Percentiles rank a stretch among this genome's conserved stretches.
Evolutionary conservation across 2,329 filamentous ascomycete genomes (phyloP).

Genomic region (Camillea tinctor): DNA sequence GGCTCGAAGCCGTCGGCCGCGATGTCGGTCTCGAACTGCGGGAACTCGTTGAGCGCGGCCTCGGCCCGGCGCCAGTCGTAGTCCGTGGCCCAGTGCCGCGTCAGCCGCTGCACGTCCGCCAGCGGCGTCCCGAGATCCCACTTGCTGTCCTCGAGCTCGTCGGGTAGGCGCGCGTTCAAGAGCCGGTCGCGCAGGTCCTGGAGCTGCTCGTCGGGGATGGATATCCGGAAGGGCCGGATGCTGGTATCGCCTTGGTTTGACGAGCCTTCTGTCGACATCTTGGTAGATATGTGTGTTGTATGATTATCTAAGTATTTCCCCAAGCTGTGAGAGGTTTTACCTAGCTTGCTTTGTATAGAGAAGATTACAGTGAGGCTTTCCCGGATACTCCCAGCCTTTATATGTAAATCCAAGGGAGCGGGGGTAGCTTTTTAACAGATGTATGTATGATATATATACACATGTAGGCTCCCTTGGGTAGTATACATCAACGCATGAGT

Average conservation of each 20-base stretch:
- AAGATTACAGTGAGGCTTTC: no score
- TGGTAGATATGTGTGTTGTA: neutral
- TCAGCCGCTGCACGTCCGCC: slow-evolving; percentile 57
- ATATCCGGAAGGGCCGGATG: slow-evolving; percentile 45
- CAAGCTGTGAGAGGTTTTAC: no score
- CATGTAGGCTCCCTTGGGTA: no score
- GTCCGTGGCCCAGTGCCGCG: slow-evolving; percentile 56
- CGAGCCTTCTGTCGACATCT: neutral
- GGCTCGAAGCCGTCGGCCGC: slow-evolving; percentile 57
- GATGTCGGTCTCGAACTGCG: slow-evolving; percentile 56
- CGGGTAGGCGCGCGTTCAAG: slow-evolving; percentile 50
- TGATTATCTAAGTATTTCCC: no score
- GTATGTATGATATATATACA: no score
- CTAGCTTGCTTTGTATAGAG: no score
- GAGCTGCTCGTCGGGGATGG: slow-evolving; percentile 50
- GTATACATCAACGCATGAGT: no score
- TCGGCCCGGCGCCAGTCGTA: slow-evolving; percentile 62
- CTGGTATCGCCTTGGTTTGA: slow-evolving; percentile 10
- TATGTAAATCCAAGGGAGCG: no score
- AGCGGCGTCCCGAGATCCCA: slow-evolving; percentile 62
- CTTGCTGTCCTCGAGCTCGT: slow-evolving; percentile 41
- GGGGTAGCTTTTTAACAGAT: no score
- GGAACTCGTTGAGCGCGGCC: slow-evolving; percentile 55
- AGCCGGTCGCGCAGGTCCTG: slow-evolving; percentile 57
- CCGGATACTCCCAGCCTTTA: no score